Conservation (phyloP, 2,329 filamentous ascomycete genomes). For the Botrytis porri region DNA sequence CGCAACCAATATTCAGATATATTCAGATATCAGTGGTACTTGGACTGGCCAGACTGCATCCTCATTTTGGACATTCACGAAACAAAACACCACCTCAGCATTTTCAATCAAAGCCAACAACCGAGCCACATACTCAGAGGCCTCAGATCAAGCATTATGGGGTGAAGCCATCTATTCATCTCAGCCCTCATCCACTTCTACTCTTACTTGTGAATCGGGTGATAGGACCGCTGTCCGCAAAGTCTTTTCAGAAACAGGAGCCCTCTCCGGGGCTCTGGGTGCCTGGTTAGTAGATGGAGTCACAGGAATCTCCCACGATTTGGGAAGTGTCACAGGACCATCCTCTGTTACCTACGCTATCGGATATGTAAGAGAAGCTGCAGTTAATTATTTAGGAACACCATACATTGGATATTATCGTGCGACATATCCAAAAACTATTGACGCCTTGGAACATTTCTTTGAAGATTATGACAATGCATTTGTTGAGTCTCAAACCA, state of each 20-base stretch:
- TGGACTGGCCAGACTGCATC: constrained; percentile 37
- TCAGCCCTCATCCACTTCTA: constrained; percentile 15
- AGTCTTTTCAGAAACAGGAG: constrained; percentile 45
- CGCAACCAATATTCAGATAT: constrained; percentile 33
- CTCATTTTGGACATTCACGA: constrained; percentile 22
- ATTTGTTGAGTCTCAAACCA: neutral
- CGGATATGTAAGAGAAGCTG: constrained; percentile 23
- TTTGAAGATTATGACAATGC: constrained; percentile 23
- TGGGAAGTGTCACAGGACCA: constrained; percentile 44
- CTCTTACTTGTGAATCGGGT: constrained; percentile 20
- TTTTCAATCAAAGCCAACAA: constrained; percentile 19
- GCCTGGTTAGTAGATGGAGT: constrained; percentile 44
- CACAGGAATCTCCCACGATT: constrained; percentile 50
- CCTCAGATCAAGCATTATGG: constrained; percentile 21
- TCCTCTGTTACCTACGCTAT: constrained; percentile 24
- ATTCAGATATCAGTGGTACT: constrained; percentile 38
- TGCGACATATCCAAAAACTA: constrained; percentile 17
- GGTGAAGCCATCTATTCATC: constrained; percentile 21
- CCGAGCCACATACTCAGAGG: constrained; percentile 16
- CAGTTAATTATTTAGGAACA: constrained; percentile 26
- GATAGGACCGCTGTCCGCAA: constrained; percentile 42
- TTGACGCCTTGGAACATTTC: constrained; percentile 22
- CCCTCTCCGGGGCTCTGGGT: constrained; percentile 46
- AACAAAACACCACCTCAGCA: constrained; percentile 16
- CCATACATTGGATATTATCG: constrained; percentile 25